A percentile compares a stretch with the other conserved stretches of the same genome.
Evolutionary conservation across 2,329 filamentous ascomycete species (phyloP).

Genomic region (Hypomyces perniciosus): DNA sequence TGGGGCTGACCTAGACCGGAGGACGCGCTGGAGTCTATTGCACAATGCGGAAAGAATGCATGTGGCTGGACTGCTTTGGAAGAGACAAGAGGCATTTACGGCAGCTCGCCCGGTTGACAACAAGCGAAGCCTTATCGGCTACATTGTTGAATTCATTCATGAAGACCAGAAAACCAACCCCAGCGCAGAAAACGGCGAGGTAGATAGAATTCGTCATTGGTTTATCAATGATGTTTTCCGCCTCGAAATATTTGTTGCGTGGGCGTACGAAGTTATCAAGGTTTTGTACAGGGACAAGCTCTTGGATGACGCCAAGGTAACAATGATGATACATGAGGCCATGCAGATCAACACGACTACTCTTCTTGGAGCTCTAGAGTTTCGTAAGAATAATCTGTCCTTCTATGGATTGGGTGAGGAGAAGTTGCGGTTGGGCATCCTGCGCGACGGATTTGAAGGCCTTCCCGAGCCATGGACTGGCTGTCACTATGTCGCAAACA

Average conservation of each 20-base stretch:
- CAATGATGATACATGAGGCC: constrained; percentile 61
- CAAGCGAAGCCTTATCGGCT: constrained; percentile 64
- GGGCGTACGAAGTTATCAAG: constrained; percentile 72
- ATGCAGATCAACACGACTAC: constrained; percentile 56
- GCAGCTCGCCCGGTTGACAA: constrained; percentile 52
- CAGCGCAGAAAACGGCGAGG: constrained; percentile 59
- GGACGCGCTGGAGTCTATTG: constrained; percentile 73
- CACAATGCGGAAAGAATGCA: constrained; percentile 87
- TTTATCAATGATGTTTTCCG: constrained; percentile 71
- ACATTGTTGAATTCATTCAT: constrained; percentile 70
- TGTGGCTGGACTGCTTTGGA: constrained; percentile 75
- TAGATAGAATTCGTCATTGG: constrained; percentile 77
- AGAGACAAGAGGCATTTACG: constrained; percentile 65
- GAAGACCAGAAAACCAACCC: constrained; percentile 68
- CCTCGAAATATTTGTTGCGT: constrained; percentile 70
- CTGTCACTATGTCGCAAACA: constrained; percentile 55
- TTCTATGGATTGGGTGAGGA: constrained; percentile 70
- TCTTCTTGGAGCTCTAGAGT: constrained; percentile 55
- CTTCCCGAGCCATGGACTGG: constrained; percentile 86
- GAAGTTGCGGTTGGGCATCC: constrained; percentile 57
- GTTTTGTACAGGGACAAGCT: constrained; percentile 59
- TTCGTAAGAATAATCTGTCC: constrained; percentile 62
- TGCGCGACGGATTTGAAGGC: constrained; percentile 57
- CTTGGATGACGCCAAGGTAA: constrained; percentile 48
- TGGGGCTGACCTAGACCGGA: constrained; percentile 58